Base-by-base conservation (phyloP, 2,329 filamentous ascomycete species). In the Xylariaceae sp. region DNA sequence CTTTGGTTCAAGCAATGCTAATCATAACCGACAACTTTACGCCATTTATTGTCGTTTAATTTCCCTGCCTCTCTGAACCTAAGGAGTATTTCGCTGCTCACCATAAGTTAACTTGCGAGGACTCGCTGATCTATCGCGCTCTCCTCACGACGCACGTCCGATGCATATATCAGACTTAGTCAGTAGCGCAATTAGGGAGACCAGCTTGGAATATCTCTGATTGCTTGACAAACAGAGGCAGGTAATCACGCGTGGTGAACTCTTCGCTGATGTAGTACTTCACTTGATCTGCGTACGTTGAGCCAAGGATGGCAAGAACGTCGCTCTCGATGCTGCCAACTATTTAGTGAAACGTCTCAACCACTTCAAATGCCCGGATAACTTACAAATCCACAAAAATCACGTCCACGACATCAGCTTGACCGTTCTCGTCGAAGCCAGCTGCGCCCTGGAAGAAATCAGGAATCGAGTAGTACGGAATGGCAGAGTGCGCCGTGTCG, bases 351-450 rank as follows among this genome's bases (percentile, higher is more conserved):
- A 27, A 27, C 22, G 22, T 27, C 22, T 48, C 19, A 9, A 9
- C 18, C 35, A 32, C 33, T 19, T 42, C 4, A 9, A 12, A 33
- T 11, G 45, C 2, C 33, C 1, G 27, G 6, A 22, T 11, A 2
- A 66, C 69, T 62, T 53, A 72, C 71, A 77, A 81, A 54, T 81
- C 76, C 12, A 77, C 61, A 57, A 81, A 81, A 19, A 82, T 66
- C 0, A 81, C 59, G 53, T 82, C 78, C 2, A 80, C 77, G 2
- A 61, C 69, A 11, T 71, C 68, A 0, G 76, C 72, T 15, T 63
- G 67, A 1, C 73, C 72, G 19, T 72, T 66, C 2, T 60, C 50
- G 0, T 75, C 73, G 47, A 81, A 78, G 0, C 71, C 74, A 6
- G 65, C 76, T 14, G 73, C 71, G 2, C 71, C 71, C 58, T 77